phyloP scores from a whole-genome alignment of 495 filamentous ascomycete genomes.

The Aspergillus baeticus region DNA sequence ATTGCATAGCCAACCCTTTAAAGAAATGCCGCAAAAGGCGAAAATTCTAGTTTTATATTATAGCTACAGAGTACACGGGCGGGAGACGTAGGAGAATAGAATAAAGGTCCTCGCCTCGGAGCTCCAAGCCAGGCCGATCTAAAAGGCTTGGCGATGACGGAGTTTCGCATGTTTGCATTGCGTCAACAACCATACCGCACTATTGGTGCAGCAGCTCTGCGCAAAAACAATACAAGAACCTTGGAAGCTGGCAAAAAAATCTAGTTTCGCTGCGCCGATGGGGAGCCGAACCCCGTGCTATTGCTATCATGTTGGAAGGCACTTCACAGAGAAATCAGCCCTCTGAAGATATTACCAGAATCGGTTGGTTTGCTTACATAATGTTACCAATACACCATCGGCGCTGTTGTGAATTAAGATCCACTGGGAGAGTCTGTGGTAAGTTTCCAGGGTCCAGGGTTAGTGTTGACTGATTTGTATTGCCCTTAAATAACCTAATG shows the following conservation, averaged over 20 bases:
- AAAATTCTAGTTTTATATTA: background rate
- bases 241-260: background rate
- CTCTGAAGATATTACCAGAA: too few relatives aligned
- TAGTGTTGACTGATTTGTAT: slow-evolving; percentile 4
- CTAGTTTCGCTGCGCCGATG: too few relatives aligned
- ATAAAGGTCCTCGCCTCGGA: background rate
- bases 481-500: slow-evolving; percentile 10
- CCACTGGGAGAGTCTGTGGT: too few relatives aligned
- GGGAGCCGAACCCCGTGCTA: too few relatives aligned
- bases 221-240: too few relatives aligned
- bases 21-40: background rate
- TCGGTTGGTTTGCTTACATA: too few relatives aligned
- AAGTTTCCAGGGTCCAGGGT: too few relatives aligned
- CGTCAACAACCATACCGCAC: too few relatives aligned
- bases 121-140: background rate
- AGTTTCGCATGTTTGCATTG: slow-evolving; percentile 27
- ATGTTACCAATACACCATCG: background rate
- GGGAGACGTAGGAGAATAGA: background rate
- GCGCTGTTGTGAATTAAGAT: too few relatives aligned
- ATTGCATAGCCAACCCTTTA: slow-evolving; percentile 26
- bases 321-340: background rate
- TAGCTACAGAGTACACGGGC: background rate
- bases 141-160: slow-evolving; percentile 16
- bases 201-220: too few relatives aligned
- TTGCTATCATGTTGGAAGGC: too few relatives aligned